Evolutionary conservation across 495 filamentous ascomycete species (phyloP).

Genomic region (Pyrenula massariospora): DNA sequence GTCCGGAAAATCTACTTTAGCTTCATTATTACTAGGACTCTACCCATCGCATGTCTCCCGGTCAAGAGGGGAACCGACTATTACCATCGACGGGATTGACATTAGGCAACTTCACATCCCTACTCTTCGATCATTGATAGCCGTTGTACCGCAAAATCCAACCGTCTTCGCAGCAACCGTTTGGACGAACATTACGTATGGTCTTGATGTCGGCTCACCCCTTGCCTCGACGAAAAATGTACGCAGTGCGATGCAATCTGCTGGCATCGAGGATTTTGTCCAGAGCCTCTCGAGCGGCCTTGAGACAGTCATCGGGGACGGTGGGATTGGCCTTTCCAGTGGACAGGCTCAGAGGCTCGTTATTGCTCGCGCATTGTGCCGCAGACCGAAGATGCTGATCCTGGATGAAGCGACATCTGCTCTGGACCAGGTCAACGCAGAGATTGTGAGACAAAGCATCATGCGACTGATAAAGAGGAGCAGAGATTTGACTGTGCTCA

Average conservation of each 20-base stretch:
- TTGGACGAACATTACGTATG: slow-evolving; percentile 72
- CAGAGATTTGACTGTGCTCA: slow-evolving; percentile 39
- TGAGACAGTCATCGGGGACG: slow-evolving; percentile 63
- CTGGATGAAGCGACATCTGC: slow-evolving; percentile 83
- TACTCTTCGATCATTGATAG: slow-evolving; percentile 55
- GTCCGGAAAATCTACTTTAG: slow-evolving; percentile 80
- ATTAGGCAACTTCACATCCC: slow-evolving; percentile 45
- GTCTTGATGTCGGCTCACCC: slow-evolving; percentile 32
- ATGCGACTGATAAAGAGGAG: slow-evolving; percentile 29
- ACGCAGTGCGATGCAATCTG: slow-evolving; percentile 48
- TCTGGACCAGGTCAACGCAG: slow-evolving; percentile 62
- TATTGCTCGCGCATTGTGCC: slow-evolving; percentile 69
- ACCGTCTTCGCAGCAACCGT: slow-evolving; percentile 67
- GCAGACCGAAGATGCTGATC: slow-evolving; percentile 58
- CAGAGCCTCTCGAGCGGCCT: slow-evolving; percentile 61
- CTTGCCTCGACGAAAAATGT: slow-evolving; percentile 28
- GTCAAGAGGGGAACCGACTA: slow-evolving; percentile 13
- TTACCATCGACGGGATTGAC: slow-evolving; percentile 37
- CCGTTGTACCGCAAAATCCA: slow-evolving; percentile 67
- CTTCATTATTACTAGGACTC: slow-evolving; percentile 58
- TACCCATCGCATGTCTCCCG: slow-evolving; percentile 31
- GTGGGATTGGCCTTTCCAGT: slow-evolving; percentile 62
- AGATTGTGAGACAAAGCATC: slow-evolving; percentile 53
- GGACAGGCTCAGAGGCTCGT: slow-evolving; percentile 77
- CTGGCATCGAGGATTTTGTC: slow-evolving; percentile 75